phyloP scores from a whole-genome alignment of 768 basidiomycete species.

The Boletus reticuloceps region DNA sequence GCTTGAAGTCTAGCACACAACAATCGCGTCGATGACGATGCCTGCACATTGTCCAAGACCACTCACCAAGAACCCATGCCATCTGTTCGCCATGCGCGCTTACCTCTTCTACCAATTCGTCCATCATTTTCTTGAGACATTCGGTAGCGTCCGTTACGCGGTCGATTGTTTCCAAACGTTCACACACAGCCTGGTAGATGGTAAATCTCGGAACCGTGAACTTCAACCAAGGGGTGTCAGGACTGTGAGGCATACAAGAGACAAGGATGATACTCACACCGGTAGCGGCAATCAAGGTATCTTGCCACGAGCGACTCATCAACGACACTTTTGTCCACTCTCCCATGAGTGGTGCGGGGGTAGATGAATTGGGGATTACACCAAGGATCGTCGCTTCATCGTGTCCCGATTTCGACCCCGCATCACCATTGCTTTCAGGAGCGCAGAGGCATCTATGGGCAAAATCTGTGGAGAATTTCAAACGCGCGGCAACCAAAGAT shows the following conservation, averaged over 20 bases:
- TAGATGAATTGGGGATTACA: background rate
- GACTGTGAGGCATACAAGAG: too few relatives aligned
- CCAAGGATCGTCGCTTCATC: background rate
- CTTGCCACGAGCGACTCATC: background rate
- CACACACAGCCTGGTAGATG: background rate
- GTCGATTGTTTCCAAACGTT: background rate
- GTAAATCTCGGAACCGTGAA: background rate
- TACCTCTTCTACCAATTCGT: background rate
- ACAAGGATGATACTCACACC: background rate
- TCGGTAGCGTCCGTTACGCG: background rate
- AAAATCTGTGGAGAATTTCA: background rate
- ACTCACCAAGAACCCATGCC: background rate
- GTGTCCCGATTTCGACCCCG: background rate
- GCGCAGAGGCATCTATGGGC: background rate
- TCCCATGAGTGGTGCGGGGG: background rate
- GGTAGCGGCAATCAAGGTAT: background rate
- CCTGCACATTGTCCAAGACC: background rate
- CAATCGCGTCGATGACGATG: background rate
- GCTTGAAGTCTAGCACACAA: background rate
- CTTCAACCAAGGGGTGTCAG: background rate
- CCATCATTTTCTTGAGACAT: background rate
- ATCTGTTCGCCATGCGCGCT: background rate
- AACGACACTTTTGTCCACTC: background rate
- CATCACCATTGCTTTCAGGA: background rate
- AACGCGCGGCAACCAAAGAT: background rate